Conservation (phyloP, 345 rosid genomes). For the Gossypium turneri region DNA sequence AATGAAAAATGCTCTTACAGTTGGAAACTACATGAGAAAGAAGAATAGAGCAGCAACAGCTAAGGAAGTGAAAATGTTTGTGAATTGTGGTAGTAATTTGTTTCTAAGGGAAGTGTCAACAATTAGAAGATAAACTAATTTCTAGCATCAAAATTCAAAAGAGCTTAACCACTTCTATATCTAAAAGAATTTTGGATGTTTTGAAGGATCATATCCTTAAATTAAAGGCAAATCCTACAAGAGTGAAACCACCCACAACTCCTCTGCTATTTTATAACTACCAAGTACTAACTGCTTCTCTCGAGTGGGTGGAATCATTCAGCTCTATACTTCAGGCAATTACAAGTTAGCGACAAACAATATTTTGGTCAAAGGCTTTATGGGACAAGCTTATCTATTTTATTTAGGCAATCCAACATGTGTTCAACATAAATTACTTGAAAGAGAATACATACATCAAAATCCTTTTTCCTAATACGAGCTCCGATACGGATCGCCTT, state of each 20-base stretch:
- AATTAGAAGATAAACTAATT: background rate
- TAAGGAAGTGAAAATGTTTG: background rate
- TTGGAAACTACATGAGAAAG: background rate
- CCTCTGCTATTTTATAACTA: background rate
- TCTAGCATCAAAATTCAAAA: background rate
- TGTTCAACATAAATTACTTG: background rate
- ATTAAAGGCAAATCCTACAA: background rate
- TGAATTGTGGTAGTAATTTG: background rate
- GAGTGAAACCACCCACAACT: background rate
- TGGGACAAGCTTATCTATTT: background rate
- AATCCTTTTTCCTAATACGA: constrained; percentile 46
- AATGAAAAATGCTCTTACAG: background rate
- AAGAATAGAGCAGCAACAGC: background rate
- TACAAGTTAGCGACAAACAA: background rate
- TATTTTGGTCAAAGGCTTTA: background rate
- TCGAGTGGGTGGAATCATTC: background rate
- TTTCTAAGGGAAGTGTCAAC: background rate
- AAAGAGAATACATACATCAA: constrained; percentile 39
- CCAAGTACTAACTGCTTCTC: background rate
- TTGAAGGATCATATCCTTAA: background rate
- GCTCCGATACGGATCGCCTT: constrained; percentile 55
- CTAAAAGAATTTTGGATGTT: background rate
- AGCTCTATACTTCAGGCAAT: background rate
- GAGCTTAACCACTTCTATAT: background rate
- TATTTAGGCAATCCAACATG: background rate